Evolutionary conservation across 2,329 filamentous ascomycete species (phyloP), one percentile per base, ranked within the genome.

Genomic region (Sphaceloma murrayae): DNA sequence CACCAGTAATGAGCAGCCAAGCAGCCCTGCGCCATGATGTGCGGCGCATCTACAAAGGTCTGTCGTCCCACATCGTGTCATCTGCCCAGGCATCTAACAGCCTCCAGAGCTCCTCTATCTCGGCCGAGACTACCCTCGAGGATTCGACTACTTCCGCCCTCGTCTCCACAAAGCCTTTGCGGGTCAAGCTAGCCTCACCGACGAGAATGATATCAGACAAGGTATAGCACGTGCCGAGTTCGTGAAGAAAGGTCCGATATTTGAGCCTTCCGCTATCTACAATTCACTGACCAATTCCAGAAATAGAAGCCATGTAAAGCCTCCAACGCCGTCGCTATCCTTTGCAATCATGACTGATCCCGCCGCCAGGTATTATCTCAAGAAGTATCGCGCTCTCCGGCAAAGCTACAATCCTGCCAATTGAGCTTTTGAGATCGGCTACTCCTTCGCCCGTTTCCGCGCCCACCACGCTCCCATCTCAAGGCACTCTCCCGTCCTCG

Each of bases 271-370:
- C 34, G 7, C 22, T 18, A 29, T 17, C 10, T 19, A 26, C 34
- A 27, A 13, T 5, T n/a, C 11, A 19, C 31, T 27, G 18, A 30
- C 9, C 5, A 10, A 30, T 11, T 24, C 46, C 52, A 91, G 89
- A 95, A 62, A 85, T 96, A 49, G 88, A 95, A 66, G 82, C 87
- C 13, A 61, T 96, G 85, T 95, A 72, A 76, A 85, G 74, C 42
- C 11, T 18, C 40, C 40, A 49, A 22, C 44, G 34, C 38, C 36
- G 44, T 34, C 30, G 39, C 10, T 38, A 54, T 50, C 53, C 55
- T 46, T 29, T 50, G 26, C 18, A 32, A 36, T 26, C 19, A 14
- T 38, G 17, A 49, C 31, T 45, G 14, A 45, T 19, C 19, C 42
- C n/a, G 32, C 36, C 27, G 16, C 30, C 22, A 45, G 42, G 42